A percentile compares a stretch with the other conserved stretches of the same genome.
Evolutionary conservation across 306 rosid species (phyloP).

Genomic region (Corylus americana): DNA sequence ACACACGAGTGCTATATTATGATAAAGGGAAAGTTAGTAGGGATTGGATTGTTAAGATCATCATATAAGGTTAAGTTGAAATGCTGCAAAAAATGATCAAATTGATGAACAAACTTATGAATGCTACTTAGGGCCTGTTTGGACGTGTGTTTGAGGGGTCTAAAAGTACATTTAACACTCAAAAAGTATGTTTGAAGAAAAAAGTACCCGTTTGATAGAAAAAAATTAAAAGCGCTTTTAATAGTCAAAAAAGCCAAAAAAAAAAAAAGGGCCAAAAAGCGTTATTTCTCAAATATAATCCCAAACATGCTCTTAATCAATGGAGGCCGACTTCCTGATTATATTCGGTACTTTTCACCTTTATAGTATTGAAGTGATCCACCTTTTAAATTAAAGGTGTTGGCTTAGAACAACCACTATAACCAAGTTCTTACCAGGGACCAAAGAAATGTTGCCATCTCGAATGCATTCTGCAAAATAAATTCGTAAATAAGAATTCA

Average conservation of each 20-base stretch:
- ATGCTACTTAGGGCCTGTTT: not conserved
- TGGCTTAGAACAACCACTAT: not conserved
- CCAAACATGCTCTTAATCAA: not conserved
- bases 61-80: not conserved
- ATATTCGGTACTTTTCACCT: not conserved
- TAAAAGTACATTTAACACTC: no score
- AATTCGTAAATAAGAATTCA: conserved; percentile 7
- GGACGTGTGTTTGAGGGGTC: no score
- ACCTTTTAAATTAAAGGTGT: not conserved
- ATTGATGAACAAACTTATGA: not conserved
- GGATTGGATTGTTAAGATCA: not conserved
- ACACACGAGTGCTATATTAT: not conserved
- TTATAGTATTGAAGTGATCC: not conserved
- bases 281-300: no score
- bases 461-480: conserved; percentile 84
- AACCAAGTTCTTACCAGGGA: conserved; percentile 69
- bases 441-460: conserved; percentile 93
- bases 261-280: no score
- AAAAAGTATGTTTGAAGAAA: no score
- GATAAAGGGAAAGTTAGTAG: not conserved
- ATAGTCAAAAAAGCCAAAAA: no score
- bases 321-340: not conserved
- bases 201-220: no score
- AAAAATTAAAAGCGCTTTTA: no score
- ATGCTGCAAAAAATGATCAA: not conserved